Evolutionary conservation across 495 filamentous ascomycete species (phyloP).

Genomic region (Rhypophila decipiens): DNA sequence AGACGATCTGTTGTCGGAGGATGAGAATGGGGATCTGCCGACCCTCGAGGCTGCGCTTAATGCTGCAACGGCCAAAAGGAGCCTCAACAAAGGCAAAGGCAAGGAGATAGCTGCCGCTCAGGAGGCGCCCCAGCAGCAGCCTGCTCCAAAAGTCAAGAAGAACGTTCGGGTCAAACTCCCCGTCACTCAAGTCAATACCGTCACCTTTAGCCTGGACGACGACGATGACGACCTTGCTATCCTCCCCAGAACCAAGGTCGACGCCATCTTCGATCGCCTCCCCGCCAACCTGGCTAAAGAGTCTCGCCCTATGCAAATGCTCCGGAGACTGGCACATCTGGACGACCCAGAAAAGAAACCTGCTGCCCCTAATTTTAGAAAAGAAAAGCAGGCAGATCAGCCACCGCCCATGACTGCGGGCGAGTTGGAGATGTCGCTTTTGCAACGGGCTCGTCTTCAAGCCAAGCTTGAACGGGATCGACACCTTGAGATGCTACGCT

Average conservation of each 20-base stretch:
- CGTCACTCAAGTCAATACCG: constrained; percentile 19
- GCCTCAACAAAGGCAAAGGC: constrained; percentile 50
- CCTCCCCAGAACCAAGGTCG: constrained; percentile 35
- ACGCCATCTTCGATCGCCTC: constrained; percentile 63
- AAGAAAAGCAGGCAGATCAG: constrained; percentile 25
- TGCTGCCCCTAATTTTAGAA: constrained; percentile 12
- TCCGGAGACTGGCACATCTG: constrained; percentile 71
- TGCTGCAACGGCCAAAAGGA: constrained; percentile 14
- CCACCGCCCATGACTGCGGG: constrained; percentile 55
- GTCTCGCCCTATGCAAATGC: constrained; percentile 55
- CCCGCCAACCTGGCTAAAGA: constrained; percentile 53
- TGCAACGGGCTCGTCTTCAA: constrained; percentile 69
- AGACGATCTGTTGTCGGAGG: constrained; percentile 9
- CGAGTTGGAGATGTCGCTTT: constrained; percentile 62
- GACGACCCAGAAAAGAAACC: constrained; percentile 45
- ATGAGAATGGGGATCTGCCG: constrained; percentile 24
- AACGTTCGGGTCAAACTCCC: constrained; percentile 39
- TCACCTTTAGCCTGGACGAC: constrained; percentile 26
- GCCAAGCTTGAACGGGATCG: constrained; percentile 72
- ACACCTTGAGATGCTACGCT: constrained; percentile 66
- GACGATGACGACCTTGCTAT: constrained; percentile 37
- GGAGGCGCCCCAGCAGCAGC: constrained; percentile 9
- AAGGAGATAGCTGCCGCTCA: constrained; percentile 33
- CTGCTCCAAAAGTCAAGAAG: constrained; percentile 22
- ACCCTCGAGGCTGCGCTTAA: constrained; percentile 22